Conservation (phyloP, 331 rosid species). For the Erythrophleum ivorense region DNA sequence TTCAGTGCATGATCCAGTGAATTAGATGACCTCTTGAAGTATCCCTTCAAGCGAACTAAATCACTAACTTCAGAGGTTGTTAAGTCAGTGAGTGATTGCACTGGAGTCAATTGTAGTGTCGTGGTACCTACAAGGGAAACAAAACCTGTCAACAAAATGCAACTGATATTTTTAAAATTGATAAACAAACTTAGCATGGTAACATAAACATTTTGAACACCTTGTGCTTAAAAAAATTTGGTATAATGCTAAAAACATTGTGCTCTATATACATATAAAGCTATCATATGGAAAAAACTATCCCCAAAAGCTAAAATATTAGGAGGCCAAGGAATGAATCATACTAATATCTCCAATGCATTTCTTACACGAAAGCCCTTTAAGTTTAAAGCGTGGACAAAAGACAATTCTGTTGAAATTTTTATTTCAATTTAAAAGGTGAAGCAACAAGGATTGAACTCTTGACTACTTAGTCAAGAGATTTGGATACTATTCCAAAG, state of each 20-base stretch:
- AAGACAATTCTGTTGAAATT: background rate
- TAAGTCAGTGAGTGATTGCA: constrained; percentile 58
- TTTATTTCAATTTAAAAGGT: background rate
- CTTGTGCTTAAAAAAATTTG: constrained; percentile 2
- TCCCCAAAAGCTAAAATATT: background rate
- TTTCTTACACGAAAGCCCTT: background rate
- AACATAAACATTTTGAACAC: background rate
- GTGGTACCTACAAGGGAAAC: constrained; percentile 64
- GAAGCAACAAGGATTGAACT: background rate
- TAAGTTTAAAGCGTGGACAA: background rate
- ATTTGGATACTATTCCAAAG: background rate
- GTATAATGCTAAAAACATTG: constrained; percentile 14
- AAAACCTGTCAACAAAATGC: constrained; percentile 35
- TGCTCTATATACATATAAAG: background rate
- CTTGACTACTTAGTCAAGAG: background rate
- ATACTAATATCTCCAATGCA: background rate
- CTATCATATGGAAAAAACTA: background rate
- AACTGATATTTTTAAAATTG: constrained; percentile 19
- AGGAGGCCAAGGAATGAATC: background rate
- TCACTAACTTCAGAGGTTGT: constrained; percentile 67
- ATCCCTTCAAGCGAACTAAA: constrained; percentile 68
- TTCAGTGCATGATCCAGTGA: constrained; percentile 60
- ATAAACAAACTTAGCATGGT: background rate
- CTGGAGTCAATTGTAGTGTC: constrained; percentile 66
- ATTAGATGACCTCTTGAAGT: constrained; percentile 76